A percentile compares a stretch with the other conserved stretches of the same genome.
phyloP scores from a whole-genome alignment of 805 yeast genomes.

The Dipodascopsis uninucleata region DNA sequence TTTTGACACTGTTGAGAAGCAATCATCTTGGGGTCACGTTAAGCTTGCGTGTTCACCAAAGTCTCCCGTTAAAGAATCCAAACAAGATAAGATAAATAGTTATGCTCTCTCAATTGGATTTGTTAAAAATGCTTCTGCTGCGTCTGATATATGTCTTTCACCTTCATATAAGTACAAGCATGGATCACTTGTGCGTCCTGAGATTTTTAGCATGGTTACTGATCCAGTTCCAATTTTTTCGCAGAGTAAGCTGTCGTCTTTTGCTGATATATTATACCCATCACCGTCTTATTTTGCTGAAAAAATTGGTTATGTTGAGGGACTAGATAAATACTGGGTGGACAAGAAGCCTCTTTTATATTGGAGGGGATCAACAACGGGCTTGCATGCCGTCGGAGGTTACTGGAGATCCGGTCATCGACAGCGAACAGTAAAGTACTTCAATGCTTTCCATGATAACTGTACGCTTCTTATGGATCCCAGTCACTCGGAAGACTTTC shows the following conservation, averaged over 20 bases:
- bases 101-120: slow-evolving; percentile 26
- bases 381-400: slow-evolving; percentile 24
- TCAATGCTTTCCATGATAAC: slow-evolving; percentile 14
- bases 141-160: slow-evolving; percentile 26
- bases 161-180: slow-evolving; percentile 26
- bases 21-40: slow-evolving; percentile 24
- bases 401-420: slow-evolving; percentile 29
- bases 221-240: slow-evolving; percentile 29
- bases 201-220: slow-evolving; percentile 18
- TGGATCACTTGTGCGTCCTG: slow-evolving; percentile 28
- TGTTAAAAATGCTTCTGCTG: slow-evolving; percentile 21
- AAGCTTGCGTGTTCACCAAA: slow-evolving; percentile 17
- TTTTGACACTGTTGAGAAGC: slow-evolving; percentile 19
- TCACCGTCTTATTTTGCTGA: slow-evolving; percentile 29
- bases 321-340: slow-evolving; percentile 24
- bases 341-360: slow-evolving; percentile 17
- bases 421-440: slow-evolving; percentile 24
- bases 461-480: slow-evolving; percentile 23
- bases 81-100: slow-evolving; percentile 9
- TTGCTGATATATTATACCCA: slow-evolving; percentile 28
- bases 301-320: slow-evolving; percentile 13
- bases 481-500: slow-evolving; percentile 7
- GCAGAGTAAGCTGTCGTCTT: slow-evolving; percentile 26
- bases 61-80: slow-evolving; percentile 15
- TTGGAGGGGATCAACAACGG: slow-evolving; percentile 31